These are phyloP conservation scores for Penicillium olsonii DNA, from an alignment of 2,329 filamentous ascomycete genomes.

Conservation along the genomic window DNA sequence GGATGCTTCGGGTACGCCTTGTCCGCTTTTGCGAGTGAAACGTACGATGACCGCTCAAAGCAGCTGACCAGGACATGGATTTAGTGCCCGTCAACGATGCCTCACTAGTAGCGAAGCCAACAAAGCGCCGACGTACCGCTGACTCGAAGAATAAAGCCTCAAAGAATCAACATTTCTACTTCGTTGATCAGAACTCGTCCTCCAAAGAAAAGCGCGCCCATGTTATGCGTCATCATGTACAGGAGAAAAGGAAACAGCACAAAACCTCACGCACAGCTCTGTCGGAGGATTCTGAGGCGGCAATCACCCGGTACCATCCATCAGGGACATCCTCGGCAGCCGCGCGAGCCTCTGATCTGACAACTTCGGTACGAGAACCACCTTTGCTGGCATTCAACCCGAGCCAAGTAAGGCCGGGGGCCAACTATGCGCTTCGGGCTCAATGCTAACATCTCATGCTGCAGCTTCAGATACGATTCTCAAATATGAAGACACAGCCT, in stretches of 20 bases:
- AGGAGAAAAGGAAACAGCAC: constrained; percentile 40
- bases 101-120: constrained; percentile 19
- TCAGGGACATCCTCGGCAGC: constrained; percentile 1
- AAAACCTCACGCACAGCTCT: constrained; percentile 25
- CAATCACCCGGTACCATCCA: constrained; percentile 4
- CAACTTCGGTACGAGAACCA: constrained; percentile 23
- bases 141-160: constrained; percentile 19
- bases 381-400: neutral
- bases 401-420: no score
- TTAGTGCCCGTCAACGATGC: constrained; percentile 23
- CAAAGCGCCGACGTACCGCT: constrained; percentile 31
- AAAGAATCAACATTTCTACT: constrained; percentile 41
- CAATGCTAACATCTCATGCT: constrained; percentile 6
- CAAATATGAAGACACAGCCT: constrained; percentile 14
- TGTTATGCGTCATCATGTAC: constrained; percentile 49
- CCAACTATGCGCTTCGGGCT: neutral
- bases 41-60: neutral
- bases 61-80: neutral
- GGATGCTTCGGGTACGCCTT: constrained; percentile 15
- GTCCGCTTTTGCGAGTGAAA: neutral
- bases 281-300: constrained; percentile 11
- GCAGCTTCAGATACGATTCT: constrained; percentile 19
- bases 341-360: constrained; percentile 5
- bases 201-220: constrained; percentile 46
- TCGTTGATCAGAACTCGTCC: constrained; percentile 43